phyloP scores from a whole-genome alignment of 2,329 filamentous ascomycete genomes.

The Pseudogymnoascus sp. region DNA sequence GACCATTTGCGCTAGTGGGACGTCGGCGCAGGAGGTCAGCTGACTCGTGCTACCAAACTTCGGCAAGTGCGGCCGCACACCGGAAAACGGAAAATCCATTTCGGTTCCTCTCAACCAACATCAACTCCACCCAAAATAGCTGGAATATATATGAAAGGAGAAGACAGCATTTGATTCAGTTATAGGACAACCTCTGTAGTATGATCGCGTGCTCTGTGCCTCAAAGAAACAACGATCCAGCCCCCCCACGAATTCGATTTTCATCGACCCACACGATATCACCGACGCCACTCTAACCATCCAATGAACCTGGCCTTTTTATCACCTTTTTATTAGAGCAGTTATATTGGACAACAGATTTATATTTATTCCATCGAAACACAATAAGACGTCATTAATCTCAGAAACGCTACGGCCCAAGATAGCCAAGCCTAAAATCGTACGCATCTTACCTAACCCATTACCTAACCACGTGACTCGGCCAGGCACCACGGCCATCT shows the following conservation, averaged over 20 bases:
- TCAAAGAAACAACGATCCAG: neutral
- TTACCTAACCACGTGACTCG: slow-evolving; percentile 6
- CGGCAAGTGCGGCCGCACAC: neutral
- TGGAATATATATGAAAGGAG: neutral
- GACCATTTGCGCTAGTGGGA: neutral
- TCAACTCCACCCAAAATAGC: slow-evolving; percentile 1
- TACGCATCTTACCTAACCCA: slow-evolving; percentile 2
- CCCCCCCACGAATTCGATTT: neutral
- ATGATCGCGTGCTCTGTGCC: neutral
- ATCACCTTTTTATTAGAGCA: slow-evolving; percentile 9
- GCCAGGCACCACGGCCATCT: neutral
- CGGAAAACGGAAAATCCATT: neutral
- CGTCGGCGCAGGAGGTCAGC: neutral
- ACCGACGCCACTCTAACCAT: neutral
- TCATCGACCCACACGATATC: neutral
- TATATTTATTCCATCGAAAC: neutral
- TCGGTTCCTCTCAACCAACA: neutral
- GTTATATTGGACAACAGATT: slow-evolving; percentile 6
- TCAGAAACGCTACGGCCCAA: slow-evolving; percentile 4
- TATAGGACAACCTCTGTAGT: neutral
- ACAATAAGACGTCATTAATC: slow-evolving; percentile 7
- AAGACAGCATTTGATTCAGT: neutral
- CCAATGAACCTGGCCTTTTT: neutral
- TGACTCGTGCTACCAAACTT: neutral
- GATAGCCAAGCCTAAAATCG: slow-evolving; percentile 5